A percentile compares a stretch with the other conserved stretches of the same genome.
These are phyloP conservation scores for Yamadazyma taylorii DNA, from an alignment of 1,139 yeast species.

Conservation along the genomic window DNA sequence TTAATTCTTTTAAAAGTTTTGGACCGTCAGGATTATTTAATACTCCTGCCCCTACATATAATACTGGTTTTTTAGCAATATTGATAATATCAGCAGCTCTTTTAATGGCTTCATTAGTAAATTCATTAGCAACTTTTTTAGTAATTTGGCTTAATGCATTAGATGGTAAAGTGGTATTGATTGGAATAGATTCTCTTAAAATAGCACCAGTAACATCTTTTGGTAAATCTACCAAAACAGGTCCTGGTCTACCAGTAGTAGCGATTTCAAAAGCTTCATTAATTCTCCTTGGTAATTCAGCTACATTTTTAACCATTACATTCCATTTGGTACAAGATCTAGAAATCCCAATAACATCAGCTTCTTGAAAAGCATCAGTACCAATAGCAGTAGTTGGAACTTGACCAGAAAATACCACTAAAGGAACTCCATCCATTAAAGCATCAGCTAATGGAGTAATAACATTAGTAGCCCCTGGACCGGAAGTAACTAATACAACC, in stretches of 20 bases:
- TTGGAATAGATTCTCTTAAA: slow-evolving; percentile 83
- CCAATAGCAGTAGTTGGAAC: slow-evolving; percentile 95
- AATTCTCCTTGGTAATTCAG: slow-evolving; percentile 91
- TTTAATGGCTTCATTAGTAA: slow-evolving; percentile 70
- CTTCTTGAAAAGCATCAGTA: slow-evolving; percentile 98
- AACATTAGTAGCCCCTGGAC: slow-evolving; percentile 98
- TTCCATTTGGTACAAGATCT: slow-evolving; percentile 99
- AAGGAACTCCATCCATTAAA: slow-evolving; percentile 93
- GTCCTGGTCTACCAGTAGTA: slow-evolving; percentile 95
- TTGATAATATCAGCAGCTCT: slow-evolving; percentile 80
- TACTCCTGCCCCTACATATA: slow-evolving; percentile 92
- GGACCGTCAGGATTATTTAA: slow-evolving; percentile 84
- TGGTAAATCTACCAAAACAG: slow-evolving; percentile 95
- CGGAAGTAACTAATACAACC: slow-evolving; percentile 94
- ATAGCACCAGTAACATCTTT: slow-evolving; percentile 96
- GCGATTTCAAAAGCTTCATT: slow-evolving; percentile 99
- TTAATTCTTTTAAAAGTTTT: slow-evolving; percentile 69
- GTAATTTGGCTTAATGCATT: slow-evolving; percentile 73
- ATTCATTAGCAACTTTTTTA: slow-evolving; percentile 69
- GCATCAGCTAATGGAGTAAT: slow-evolving; percentile 98
- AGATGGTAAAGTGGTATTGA: slow-evolving; percentile 81
- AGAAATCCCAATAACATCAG: slow-evolving; percentile 95
- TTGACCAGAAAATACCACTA: slow-evolving; percentile 97
- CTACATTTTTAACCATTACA: slow-evolving; percentile 94
- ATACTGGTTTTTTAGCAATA: slow-evolving; percentile 80